Evolutionary conservation across 225 moss, liverwort and hornwort species (phyloP), one percentile per base, ranked within the genome.

Genomic region (Climacium dendroides): DNA sequence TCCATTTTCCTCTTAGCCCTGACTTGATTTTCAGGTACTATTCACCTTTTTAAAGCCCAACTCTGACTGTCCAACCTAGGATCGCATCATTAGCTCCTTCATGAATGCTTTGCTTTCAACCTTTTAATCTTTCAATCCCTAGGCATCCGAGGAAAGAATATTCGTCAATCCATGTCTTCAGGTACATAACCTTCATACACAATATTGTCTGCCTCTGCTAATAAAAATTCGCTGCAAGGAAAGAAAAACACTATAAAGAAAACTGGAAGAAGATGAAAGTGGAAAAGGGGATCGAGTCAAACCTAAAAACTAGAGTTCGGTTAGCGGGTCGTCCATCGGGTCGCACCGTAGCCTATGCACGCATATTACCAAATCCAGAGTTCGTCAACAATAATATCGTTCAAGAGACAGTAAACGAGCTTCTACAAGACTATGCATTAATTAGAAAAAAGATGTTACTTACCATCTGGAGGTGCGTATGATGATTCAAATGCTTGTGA

Each of bases 261-360:
- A 16, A 16, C 35, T 10, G 16, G 41, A 50, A 55, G 47, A 48
- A 54, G 39, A 61, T 8, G 37, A 25, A 85, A 47, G 13, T 59
- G 64, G 74, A 47, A 6, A 62, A 53, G 39, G 43, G 71, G 45
- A 81, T 35, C 63, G 60, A 90, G 32, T 52, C 45, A 80, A 78
- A 97, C 96, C 97, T 99, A 91, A 96, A 99, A 79, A 99, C 94
- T 35, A 99, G 91, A 28, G 99, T 97, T 75, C 99, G 94, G 54
- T 96, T 96, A 15, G 99, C 96, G 50, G 99, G 97, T 77, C 91
- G 93, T 83, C 99, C 99, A 88, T 95, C 97, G 75, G 91, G 91
- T 80, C 91, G 94, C 35, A 99, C 95, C 37, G 99, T 99, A 71
- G 99, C 99, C 99, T 99, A 90, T 26, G 43, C 76, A 78, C 72